These are phyloP conservation scores for Sphaerulina musiva DNA, from an alignment of 2,329 filamentous ascomycete species.

Conservation along the genomic window DNA sequence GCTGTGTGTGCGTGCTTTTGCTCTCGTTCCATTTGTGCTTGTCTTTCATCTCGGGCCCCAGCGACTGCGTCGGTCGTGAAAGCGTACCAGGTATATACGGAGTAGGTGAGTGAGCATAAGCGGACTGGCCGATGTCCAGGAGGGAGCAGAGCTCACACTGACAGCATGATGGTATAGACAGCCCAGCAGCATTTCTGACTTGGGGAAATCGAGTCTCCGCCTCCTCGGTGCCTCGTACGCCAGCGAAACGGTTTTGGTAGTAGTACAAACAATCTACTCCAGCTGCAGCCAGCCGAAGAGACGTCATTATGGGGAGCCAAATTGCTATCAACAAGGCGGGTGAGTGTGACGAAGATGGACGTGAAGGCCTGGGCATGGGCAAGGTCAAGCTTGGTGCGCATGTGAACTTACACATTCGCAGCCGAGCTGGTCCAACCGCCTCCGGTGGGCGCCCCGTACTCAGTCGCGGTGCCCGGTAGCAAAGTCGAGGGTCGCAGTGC, in stretches of 20 bases:
- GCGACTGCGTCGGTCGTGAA: too few species aligned
- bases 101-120: too few species aligned
- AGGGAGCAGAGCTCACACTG: not conserved
- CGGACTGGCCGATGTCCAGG: too few species aligned
- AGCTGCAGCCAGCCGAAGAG: conserved; percentile 11
- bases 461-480: conserved; percentile 67
- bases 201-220: not conserved
- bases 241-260: not conserved
- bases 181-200: not conserved
- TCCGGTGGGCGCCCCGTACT: conserved; percentile 69
- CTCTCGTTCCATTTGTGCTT: too few species aligned
- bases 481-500: conserved; percentile 64
- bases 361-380: too few species aligned
- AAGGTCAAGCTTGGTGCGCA: too few species aligned
- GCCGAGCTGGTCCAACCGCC: conserved; percentile 55
- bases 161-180: not conserved
- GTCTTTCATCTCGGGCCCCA: too few species aligned
- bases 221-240: not conserved
- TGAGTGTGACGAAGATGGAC: too few species aligned
- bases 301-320: conserved; percentile 13
- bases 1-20: too few species aligned
- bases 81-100: too few species aligned
- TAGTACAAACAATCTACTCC: not conserved
- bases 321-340: conserved; percentile 26
- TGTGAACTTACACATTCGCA: not conserved